Evolutionary conservation across 345 rosid genomes (phyloP), one percentile per base, ranked within the genome.

Genomic region (Cardamine chenopodiifolia): DNA sequence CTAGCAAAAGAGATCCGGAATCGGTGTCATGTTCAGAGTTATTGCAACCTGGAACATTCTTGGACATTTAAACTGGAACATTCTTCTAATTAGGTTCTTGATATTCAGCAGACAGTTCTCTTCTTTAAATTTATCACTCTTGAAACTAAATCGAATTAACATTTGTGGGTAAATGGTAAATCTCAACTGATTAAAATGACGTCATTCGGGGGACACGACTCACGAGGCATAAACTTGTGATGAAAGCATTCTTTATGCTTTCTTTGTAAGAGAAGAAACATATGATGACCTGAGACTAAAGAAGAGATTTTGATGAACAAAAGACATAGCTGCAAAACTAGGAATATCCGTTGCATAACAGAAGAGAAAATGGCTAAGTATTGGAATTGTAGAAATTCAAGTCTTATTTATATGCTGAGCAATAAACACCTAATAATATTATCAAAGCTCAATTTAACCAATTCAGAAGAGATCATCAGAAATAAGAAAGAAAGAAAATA

Each of bases 241-340:
- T 62, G 48, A 50, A 56, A 77, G 80, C 47, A 77, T 39, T 12
- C 13, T 28, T 6, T 22, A 71, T 78, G 72, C 77, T 71, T 78
- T 78, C 77, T 71, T 71, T 78, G 77, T 65, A 8, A 58, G 57
- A 71, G 77, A 78, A 78, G 77, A 58, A 71, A 59, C 68, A 40
- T 71, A 66, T 39, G 74, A 70, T 69, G 67, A 77, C 76, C 80
- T 77, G 58, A 70, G 67, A 37, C 76, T 26, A 56, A 77, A 77
- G 80, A 77, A 56, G 80, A 56, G 75, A 54, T 39, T 62, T 55
- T 55, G 66, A 47, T 57, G 55, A 77, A 47, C 47, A 64, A 18
- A 77, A 64, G 32, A 70, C 76, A 77, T 70, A 70, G 76, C 80
- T 72, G 55, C 71, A 56, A 77, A 77, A 77, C 80, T 77, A 63